Evolutionary conservation across 169 alveolate species (phyloP), one percentile per base, ranked within the genome.

Genomic region (Miamiensis avidus): DNA sequence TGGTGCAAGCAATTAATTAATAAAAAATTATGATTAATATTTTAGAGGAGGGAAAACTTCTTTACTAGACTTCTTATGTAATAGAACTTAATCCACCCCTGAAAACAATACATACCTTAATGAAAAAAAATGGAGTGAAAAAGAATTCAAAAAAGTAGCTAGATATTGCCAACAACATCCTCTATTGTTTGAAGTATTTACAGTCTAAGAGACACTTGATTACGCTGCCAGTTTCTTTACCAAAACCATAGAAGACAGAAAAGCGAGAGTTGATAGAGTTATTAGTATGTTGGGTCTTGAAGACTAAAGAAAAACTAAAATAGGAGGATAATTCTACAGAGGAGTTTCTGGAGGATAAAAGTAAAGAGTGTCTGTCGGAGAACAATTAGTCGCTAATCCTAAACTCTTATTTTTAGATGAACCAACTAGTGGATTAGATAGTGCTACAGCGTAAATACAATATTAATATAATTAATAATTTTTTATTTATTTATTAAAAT

Each of bases 321-420:
- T 95, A 65, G 98, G 98, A 75, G 94, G 94, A 34, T 76, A 91
- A 25, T 90, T 93, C 69, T 85, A 93, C 84, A 92, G 95, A 87
- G 98, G 98, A 28, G 84, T 95, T 74, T 92, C 96, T n/a, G 97
- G 98, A 31, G 98, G 98, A 28, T 96, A 95, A 85, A 92, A 92
- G 86, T 92, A 95, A 83, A 75, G 88, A 72, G n/a, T 77, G 6
- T 76, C 78, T 29, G 75, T 83, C 0, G 88, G 78, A 31, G 65
- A 81, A 75, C 64, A 81, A 31, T 34, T 83, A 27, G 29, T 83
- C 0, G 64, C 82, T 29, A 82, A 81, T 25, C 77, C 88, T 15
- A 49, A 83, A 83, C 34, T 76, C 27, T 64, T 83, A 34, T 76
- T 83, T 25, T 65, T 83, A n/a, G 88, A 83, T 75, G 88, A 83